Conservation (phyloP, 257 asterid genomes). For the Nicotiana tabacum region DNA sequence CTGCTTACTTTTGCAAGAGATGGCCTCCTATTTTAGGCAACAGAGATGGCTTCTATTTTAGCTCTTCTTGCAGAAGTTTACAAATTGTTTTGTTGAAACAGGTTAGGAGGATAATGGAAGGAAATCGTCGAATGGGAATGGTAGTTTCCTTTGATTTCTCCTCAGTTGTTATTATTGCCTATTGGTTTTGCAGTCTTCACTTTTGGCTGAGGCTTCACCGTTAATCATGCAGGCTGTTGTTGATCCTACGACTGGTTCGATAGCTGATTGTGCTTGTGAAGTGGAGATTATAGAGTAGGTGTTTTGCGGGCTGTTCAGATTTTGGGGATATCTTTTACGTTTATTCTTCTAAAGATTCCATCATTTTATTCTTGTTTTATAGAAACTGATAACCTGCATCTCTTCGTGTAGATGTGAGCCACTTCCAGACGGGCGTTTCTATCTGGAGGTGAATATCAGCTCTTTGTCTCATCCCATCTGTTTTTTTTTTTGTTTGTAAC, state of each 20-base stretch:
- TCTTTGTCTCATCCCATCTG: not conserved
- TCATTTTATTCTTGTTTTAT: constrained; percentile 16
- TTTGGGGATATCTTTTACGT: not conserved
- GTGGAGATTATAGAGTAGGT: constrained; percentile 97
- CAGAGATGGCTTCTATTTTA: too few species aligned
- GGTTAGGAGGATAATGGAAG: constrained; percentile 99
- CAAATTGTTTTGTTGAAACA: constrained; percentile 27
- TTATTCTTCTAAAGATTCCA: not conserved
- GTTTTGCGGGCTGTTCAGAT: constrained; percentile 7
- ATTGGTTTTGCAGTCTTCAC: constrained; percentile 15
- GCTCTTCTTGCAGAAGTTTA: not conserved
- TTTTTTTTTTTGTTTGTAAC: constrained; percentile 7
- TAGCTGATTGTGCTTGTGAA: constrained; percentile 94
- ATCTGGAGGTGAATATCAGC: constrained; percentile 65
- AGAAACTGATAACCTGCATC: constrained; percentile 19
- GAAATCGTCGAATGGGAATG: constrained; percentile 98
- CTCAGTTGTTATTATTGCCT: not conserved
- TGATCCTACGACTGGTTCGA: constrained; percentile 65
- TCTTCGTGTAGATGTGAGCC: constrained; percentile 89
- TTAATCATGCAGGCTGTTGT: constrained; percentile 51
- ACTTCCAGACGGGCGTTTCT: constrained; percentile 97
- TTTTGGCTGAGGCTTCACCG: constrained; percentile 19
- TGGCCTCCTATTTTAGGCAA: too few species aligned
- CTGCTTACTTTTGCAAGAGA: too few species aligned
- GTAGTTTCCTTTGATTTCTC: constrained; percentile 25